phyloP scores from a whole-genome alignment of 768 basidiomycete genomes.

The Tylopilus sp. region DNA sequence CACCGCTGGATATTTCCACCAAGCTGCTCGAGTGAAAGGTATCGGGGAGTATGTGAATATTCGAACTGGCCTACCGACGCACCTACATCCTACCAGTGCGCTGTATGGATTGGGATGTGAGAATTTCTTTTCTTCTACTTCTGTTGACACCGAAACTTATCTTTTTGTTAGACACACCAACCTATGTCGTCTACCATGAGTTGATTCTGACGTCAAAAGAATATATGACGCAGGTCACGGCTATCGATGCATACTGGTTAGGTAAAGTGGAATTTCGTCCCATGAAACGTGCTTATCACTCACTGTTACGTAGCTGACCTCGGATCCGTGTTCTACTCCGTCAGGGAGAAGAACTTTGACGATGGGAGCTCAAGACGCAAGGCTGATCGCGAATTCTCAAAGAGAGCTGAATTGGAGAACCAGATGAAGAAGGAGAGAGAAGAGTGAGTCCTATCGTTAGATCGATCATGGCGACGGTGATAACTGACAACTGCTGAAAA shows the following conservation, averaged over 20 bases:
- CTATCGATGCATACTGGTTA: conserved; percentile 96
- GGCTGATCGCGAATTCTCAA: conserved; percentile 88
- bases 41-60: conserved; percentile 99
- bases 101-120: conserved; percentile 93
- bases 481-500: conserved; percentile 2
- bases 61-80: conserved; percentile 90
- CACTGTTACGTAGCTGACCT: conserved; percentile 64
- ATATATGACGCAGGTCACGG: conserved; percentile 99
- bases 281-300: not conserved
- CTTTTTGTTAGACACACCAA: conserved; percentile 73
- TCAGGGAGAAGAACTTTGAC: conserved; percentile 97
- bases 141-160: not conserved
- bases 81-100: conserved; percentile 95
- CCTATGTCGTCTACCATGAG: conserved; percentile 97
- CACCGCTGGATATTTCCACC: conserved; percentile 97
- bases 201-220: conserved; percentile 92
- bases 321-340: conserved; percentile 95
- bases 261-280: conserved; percentile 45
- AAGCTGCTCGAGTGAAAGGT: conserved; percentile 96
- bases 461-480: not conserved
- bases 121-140: conserved; percentile 25
- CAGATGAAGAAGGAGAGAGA: conserved; percentile 85
- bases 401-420: conserved; percentile 85
- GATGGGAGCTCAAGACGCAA: conserved; percentile 73
- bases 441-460: conserved; percentile 39